phyloP scores from a whole-genome alignment of 2,329 filamentous ascomycete genomes.

The Calonectria multiphialidica region DNA sequence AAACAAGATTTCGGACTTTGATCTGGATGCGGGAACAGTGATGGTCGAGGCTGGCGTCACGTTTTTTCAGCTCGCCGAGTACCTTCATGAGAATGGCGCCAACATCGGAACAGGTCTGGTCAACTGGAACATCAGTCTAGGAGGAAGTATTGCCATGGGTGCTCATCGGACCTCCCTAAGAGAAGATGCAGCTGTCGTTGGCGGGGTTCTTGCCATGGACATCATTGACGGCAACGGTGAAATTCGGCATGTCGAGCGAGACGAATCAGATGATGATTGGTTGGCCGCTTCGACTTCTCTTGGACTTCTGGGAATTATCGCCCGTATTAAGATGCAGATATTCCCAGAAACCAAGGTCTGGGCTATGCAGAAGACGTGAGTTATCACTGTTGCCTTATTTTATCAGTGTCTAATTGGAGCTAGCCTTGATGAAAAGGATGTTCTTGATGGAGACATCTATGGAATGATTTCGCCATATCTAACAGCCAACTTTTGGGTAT shows the following conservation, averaged over 20 bases:
- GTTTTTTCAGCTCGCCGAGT: constrained; percentile 63
- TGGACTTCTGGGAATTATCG: constrained; percentile 61
- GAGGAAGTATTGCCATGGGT: constrained; percentile 64
- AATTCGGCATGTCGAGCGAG: constrained; percentile 54
- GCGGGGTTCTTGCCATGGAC: constrained; percentile 60
- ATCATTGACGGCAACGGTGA: constrained; percentile 62
- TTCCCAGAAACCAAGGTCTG: constrained; percentile 65
- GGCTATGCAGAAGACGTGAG: constrained; percentile 62
- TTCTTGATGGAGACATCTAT: constrained; percentile 63
- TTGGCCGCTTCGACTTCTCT: constrained; percentile 64
- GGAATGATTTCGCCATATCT: constrained; percentile 62
- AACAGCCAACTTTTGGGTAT: constrained; percentile 64
- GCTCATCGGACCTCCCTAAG: constrained; percentile 62
- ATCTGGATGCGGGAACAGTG: constrained; percentile 57
- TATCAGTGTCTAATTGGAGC: neutral
- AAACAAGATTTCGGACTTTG: constrained; percentile 58
- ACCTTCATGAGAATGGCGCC: constrained; percentile 58
- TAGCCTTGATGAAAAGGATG: constrained; percentile 59
- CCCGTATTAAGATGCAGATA: constrained; percentile 60
- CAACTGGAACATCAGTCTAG: constrained; percentile 67
- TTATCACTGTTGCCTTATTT: neutral
- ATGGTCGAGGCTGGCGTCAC: constrained; percentile 65
- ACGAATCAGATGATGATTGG: constrained; percentile 61
- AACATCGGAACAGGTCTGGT: constrained; percentile 63
- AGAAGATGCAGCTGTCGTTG: constrained; percentile 63